Evolutionary conservation across 352 stramenopile genomes (phyloP), one percentile per base, ranked within the genome.

Genomic region (Globisporangium nodosum): DNA sequence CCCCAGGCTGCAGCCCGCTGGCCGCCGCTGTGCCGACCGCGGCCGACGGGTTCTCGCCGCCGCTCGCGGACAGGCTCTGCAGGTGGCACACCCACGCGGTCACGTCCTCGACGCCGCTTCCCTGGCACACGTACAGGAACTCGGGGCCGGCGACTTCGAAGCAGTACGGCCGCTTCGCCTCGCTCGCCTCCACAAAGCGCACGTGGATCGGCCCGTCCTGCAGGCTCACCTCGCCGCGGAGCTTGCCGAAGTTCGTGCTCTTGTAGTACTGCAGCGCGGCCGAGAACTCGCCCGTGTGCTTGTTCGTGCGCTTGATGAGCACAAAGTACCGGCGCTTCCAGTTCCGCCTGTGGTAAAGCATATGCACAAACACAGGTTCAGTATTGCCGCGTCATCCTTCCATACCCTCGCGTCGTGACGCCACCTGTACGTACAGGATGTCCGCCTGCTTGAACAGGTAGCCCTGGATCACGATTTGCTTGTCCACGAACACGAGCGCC

Each of bases 311-410:
- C 68, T 90, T 94, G 35, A 85, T 74, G n/a, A 95, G 64, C 54
- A 95, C 77, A 43, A 95, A 95, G 59, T 89, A 95, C 12, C 86
- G 74, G 33, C 81, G 84, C 60, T 95, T 95, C 86, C 86, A 95
- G 24, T 78, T 90, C 78, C 91, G 91, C 70, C 75, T 83, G 47
- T 30, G 33, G 69, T 45, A 43, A 35, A 55, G 2, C 16, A 70
- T 49, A 56, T 78, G 58, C 24, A 31, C 31, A 8, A 8, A 39
- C 20, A 52, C 11, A 52, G 47, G 21, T 27, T 13, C n/a, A 51
- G 21, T 24, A 24, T 24, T 1, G 21, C 31, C 31, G 6, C 31
- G 0, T 37, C 31, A 37, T 37, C 9, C 31, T 37, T 35, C 24
- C 21, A 37, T n/a, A 21, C 48, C 13, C 48, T 39, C 27, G 16